Evolutionary conservation across 768 basidiomycete genomes (phyloP), one percentile per base, ranked within the genome.

Genomic region (Lentinula sp.): DNA sequence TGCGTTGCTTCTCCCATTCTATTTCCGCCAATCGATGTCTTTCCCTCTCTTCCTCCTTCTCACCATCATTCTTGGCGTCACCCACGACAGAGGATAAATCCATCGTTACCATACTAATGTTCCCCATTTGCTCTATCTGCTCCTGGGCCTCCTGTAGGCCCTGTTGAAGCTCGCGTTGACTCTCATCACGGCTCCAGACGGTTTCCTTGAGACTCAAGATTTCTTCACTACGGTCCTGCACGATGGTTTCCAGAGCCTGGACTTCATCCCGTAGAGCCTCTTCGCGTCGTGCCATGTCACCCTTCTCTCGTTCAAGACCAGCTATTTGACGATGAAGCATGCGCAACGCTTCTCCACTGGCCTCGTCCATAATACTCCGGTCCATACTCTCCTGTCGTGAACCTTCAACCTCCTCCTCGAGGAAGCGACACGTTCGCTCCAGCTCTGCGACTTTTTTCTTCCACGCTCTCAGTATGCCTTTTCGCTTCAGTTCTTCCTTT

Each of bases 391-490:
- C 91, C 65, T 90, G 86, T 43, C 93, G 80, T 46, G 88, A 89
- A 6, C 83, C 79, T 63, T 98, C 95, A 32, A 95, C 89, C 69
- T 95, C 90, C 69, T 95, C 93, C 75, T 96, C 89, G 34, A 88
- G 77, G 60, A 77, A 74, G 15, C 84, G 79, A 57, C 86, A 86
- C 62, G 83, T 76, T 63, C 77, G 80, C 73, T 93, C 89, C 51
- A 93, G 74, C 64, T 91, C 89, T 57, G 78, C 77, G 3, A 91
- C 86, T 64, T 89, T 89, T 76, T 88, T 89, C 76, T 86, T 88
- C 86, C 89, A 91, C 16, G 74, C 74, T 42, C 80, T 75, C 37
- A 89, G 70, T 0, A 81, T 75, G 15, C 62, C 73, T 68, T 78
- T 81, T 57, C 87, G 82, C 68, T 84, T 84, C 31, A 75, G 75